A percentile compares a stretch with the other conserved stretches of the same genome.
phyloP scores from a whole-genome alignment of 352 stramenopile genomes.

The Globisporangium cylindrosporum region DNA sequence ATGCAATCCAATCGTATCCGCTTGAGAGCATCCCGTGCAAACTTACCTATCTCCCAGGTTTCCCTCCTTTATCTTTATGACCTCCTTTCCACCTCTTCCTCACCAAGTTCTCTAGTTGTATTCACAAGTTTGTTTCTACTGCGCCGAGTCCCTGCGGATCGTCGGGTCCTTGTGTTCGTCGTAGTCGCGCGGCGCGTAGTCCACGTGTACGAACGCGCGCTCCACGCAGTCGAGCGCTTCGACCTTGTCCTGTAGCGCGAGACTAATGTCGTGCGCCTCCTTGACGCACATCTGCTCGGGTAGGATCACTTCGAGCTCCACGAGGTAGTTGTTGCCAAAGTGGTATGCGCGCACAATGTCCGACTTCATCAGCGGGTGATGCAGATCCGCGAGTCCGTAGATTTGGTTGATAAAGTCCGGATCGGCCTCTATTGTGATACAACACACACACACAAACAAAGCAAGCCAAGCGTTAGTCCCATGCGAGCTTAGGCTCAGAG shows the following conservation, averaged over 20 bases:
- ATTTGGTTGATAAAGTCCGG: conserved; percentile 94
- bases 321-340: conserved; percentile 96
- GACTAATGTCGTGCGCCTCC: conserved; percentile 95
- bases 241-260: conserved; percentile 96
- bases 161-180: conserved; percentile 89
- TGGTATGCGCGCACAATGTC: conserved; percentile 95
- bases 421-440: conserved; percentile 63
- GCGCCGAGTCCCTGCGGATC: conserved; percentile 33
- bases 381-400: conserved; percentile 78
- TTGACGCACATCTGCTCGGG: conserved; percentile 90
- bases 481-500: neutral
- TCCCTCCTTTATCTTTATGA: too few relatives aligned
- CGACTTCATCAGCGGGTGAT: conserved; percentile 87
- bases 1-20: too few relatives aligned
- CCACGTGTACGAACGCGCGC: conserved; percentile 97
- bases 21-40: too few relatives aligned
- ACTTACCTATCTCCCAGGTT: too few relatives aligned
- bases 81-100: too few relatives aligned
- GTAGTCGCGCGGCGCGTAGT: conserved; percentile 91
- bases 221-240: conserved; percentile 95
- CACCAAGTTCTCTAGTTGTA: neutral
- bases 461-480: neutral
- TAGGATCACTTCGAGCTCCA: conserved; percentile 82
- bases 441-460: neutral
- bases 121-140: neutral